Base-by-base conservation (phyloP, 2,329 filamentous ascomycete genomes). In the Hypocreales sp. region DNA sequence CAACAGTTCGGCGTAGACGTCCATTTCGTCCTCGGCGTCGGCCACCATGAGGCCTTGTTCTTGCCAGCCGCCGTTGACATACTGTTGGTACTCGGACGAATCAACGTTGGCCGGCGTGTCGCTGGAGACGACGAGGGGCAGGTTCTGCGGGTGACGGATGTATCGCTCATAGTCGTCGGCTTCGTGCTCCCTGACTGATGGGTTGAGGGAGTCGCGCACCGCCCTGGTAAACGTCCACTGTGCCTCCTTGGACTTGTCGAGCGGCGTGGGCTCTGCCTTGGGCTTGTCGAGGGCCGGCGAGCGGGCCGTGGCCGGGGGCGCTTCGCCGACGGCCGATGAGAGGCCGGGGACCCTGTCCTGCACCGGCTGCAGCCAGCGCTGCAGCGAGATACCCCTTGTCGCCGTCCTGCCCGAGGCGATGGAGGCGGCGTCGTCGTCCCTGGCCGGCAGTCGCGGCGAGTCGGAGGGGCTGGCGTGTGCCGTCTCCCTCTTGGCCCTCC, bases 211-310 rank as follows among this genome's bases (percentile, higher is more conserved):
- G 47, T 86, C 79, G 28, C 76, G 67, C 24, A 94, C 79, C 26
- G 93, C 77, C 44, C 92, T 79, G 12, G 78, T 78, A 25, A 94
- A 78, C 0, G 82, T 92, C 77, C 80, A 86, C 47, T 93, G 83
- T 10, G 82, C 79, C 30, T 79, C 78, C 20, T 79, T 79, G 16
- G 75, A 71, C 53, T 92, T 92, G 42, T 92, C 79, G 4, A 75
- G 62, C 0, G 61, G 53, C 3, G 72, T 72, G 23, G 64, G 56
- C 38, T 75, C 73, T 15, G 58, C 53, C 39, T 61, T 65, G 7
- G 15, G 17, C 16, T 18, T 22, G 5, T 26, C 27, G 5, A 23
- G 17, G 8, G 25, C 22, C 7, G 13, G 9, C 8, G 10, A 24
- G 5, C 9, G 11, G 8, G 14, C 20, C 15, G 13, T 28, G n/a